These are phyloP conservation scores for Hypoxylon rubiginosum DNA, from an alignment of 2,329 filamentous ascomycete species.

Conservation along the genomic window DNA sequence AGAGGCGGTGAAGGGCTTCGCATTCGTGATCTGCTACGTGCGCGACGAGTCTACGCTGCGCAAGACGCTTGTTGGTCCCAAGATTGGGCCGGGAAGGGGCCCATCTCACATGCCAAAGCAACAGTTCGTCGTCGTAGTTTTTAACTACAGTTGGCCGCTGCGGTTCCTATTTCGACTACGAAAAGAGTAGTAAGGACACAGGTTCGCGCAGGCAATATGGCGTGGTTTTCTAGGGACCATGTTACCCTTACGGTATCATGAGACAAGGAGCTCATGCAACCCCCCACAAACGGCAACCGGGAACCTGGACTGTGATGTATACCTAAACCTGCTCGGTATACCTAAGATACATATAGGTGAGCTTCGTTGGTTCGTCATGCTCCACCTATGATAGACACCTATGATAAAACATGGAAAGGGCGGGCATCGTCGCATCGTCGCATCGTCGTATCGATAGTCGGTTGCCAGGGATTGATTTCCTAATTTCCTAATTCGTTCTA, in stretches of 20 bases:
- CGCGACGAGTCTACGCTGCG: not conserved
- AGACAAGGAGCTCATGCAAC: conserved; percentile 17
- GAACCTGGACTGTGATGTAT: conserved; percentile 13
- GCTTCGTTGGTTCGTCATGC: conserved; percentile 1
- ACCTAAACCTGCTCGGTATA: not conserved
- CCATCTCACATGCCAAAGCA: conserved; percentile 5
- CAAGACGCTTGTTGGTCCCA: not conserved
- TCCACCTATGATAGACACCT: conserved; percentile 22
- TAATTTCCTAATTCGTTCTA: not conserved
- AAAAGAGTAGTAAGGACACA: not conserved
- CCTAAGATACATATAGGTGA: not conserved
- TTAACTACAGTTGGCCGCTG: not conserved
- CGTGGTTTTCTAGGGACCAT: conserved; percentile 17
- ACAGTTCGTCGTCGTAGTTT: not conserved
- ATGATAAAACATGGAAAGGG: not conserved
- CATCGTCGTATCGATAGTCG: not conserved
- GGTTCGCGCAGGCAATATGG: conserved; percentile 8
- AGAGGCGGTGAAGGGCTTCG: conserved; percentile 5
- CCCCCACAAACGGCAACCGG: conserved; percentile 12
- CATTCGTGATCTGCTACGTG: conserved; percentile 6
- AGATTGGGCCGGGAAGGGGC: not conserved
- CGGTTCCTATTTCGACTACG: not conserved
- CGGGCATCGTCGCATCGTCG: not conserved
- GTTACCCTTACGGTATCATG: conserved; percentile 13
- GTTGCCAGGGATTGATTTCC: not conserved